Conservation (phyloP, 306 rosid genomes). For the Quercus wislizeni region DNA sequence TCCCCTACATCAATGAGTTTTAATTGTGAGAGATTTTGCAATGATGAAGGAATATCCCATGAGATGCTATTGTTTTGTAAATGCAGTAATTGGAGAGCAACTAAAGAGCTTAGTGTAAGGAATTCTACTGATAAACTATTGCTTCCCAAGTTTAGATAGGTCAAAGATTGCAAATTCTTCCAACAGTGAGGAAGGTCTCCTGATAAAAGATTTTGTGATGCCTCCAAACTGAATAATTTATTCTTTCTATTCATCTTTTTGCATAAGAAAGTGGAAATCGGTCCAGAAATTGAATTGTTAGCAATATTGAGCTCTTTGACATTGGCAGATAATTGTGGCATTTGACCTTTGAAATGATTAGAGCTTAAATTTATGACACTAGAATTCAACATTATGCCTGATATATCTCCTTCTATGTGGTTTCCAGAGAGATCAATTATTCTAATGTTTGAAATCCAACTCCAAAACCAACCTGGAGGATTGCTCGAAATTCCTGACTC, state of each 20-base stretch:
- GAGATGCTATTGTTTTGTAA: conserved; percentile 11
- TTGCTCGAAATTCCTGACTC: conserved; percentile 4
- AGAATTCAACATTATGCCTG: no score
- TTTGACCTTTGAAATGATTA: neutral
- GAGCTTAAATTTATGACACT: no score
- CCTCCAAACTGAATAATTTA: neutral
- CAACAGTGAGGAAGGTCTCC: conserved; percentile 30
- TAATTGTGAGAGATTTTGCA: conserved; percentile 20
- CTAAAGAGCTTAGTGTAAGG: conserved; percentile 13
- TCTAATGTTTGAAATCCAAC: neutral
- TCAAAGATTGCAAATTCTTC: conserved; percentile 30
- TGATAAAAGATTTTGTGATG: conserved; percentile 12
- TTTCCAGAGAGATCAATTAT: conserved; percentile 1
- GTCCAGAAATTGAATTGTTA: no score
- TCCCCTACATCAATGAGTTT: conserved; percentile 28
- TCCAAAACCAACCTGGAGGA: conserved; percentile 17
- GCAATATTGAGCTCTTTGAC: no score
- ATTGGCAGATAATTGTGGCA: no score
- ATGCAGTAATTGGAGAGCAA: conserved; percentile 13
- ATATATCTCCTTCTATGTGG: neutral
- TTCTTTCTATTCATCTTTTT: no score
- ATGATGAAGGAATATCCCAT: conserved; percentile 13
- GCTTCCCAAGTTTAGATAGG: conserved; percentile 25
- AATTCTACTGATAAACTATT: conserved; percentile 28
- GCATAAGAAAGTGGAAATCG: no score